Evolutionary conservation across 2,329 filamentous ascomycete species (phyloP).

Genomic region (Raffaelea albimanens): DNA sequence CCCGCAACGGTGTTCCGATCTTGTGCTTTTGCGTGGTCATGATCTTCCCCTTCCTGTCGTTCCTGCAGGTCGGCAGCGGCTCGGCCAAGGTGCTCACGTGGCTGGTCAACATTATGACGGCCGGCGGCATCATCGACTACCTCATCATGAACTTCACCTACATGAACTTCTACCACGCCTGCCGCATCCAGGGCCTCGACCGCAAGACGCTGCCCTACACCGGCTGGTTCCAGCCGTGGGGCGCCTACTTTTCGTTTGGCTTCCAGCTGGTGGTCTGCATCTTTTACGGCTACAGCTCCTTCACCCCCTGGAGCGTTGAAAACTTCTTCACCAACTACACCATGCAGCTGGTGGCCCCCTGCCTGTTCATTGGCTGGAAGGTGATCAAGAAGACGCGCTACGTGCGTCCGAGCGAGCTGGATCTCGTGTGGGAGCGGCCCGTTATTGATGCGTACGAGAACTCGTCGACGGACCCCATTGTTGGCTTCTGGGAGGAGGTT

Average conservation of each 20-base stretch:
- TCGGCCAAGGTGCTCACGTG: slow-evolving; percentile 17
- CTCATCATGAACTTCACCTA: slow-evolving; percentile 49
- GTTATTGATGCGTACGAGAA: slow-evolving; percentile 27
- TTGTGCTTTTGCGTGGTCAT: slow-evolving; percentile 7
- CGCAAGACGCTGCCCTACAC: slow-evolving; percentile 45
- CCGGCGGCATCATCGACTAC: slow-evolving; percentile 6
- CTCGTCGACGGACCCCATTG: too few species aligned
- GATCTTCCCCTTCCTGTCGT: slow-evolving; percentile 22
- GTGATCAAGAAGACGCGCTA: slow-evolving; percentile 45
- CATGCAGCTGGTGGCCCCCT: slow-evolving; percentile 42
- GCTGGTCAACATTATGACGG: not conserved
- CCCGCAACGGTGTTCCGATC: slow-evolving; percentile 32
- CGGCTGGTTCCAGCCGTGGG: slow-evolving; percentile 33
- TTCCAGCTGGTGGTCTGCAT: slow-evolving; percentile 31
- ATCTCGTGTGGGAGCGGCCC: slow-evolving; percentile 14
- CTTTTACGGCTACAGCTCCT: slow-evolving; percentile 45
- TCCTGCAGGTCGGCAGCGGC: slow-evolving; percentile 27
- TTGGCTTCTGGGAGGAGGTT: slow-evolving; percentile 1
- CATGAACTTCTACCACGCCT: slow-evolving; percentile 47
- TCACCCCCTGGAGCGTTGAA: slow-evolving; percentile 33
- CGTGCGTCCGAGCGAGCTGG: slow-evolving; percentile 5
- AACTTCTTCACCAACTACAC: slow-evolving; percentile 43
- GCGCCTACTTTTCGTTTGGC: slow-evolving; percentile 26
- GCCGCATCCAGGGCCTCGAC: slow-evolving; percentile 42
- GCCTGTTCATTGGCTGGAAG: slow-evolving; percentile 53